Base-by-base conservation (phyloP, 768 basidiomycete genomes). In the Leccinum variicolor region DNA sequence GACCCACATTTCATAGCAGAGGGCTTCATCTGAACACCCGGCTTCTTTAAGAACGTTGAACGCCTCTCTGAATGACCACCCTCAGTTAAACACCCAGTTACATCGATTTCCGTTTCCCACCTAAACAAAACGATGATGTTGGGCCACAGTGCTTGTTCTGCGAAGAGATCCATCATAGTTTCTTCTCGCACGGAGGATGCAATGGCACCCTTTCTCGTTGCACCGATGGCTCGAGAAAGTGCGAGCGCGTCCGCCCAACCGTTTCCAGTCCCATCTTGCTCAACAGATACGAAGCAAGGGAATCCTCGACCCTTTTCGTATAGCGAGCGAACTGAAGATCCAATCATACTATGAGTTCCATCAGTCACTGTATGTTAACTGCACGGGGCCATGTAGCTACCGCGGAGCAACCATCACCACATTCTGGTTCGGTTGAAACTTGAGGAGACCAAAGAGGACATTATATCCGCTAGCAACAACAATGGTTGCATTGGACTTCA, bases 391-490 rank as follows among this genome's bases (percentile, higher is more conserved):
- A 28, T 31, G 4, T 52, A 60, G 59, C 26, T 52, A 50, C 84
- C 84, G 77, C 13, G 84, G 84, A 17, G 84, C 84, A 50, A 86
- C 84, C 84, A 86, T 86, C 25, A 85, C 79, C 26, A 85, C 82
- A 64, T 84, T 78, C 62, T 85, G 84, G 19, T 73, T 69, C 1
- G 78, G 69, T 52, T 75, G 75, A 67, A 86, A 84, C 33, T 81
- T 69, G 25, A 86, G 72, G 19, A 85, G 74, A 60, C 82, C 81
- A 74, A 74, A 85, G 68, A 83, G 84, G 33, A 86, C 83, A 56
- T 86, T 86, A 62, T 86, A 86, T 33, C 84, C 85, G 55, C 83
- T 84, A 45, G 85, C 85, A 51, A 86, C 77, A 11, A 85, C 81
- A 54, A 85, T 77, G 9, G 78, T 75, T 6, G 75, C 78, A 28